phyloP scores from a whole-genome alignment of 208 protist species.

The Lotmaria passim region DNA sequence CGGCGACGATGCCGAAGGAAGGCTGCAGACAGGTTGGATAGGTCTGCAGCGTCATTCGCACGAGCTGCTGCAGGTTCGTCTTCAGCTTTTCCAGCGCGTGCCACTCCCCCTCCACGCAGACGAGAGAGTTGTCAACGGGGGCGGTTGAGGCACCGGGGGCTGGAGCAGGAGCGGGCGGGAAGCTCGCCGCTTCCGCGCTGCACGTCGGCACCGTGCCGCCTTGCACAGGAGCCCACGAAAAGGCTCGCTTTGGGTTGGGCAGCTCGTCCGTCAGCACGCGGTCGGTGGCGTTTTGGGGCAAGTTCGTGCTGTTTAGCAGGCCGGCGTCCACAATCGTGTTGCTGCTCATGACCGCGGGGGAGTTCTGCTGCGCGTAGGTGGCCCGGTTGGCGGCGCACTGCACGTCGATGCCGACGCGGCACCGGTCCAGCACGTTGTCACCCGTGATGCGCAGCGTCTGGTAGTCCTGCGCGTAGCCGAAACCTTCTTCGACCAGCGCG shows the following conservation, averaged over 20 bases:
- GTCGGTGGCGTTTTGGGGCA: conserved; percentile 5
- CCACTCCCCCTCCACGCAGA: conserved; percentile 33
- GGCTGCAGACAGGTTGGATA: conserved; percentile 52
- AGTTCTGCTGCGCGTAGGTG: conserved; percentile 23
- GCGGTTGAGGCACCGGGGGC: background rate
- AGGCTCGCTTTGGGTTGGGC: conserved; percentile 42
- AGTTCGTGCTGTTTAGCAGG: background rate
- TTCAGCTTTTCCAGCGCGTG: conserved; percentile 18
- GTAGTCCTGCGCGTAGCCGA: conserved; percentile 31
- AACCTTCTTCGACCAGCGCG: conserved; percentile 55
- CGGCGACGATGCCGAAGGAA: conserved; percentile 34
- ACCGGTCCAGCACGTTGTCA: conserved; percentile 86
- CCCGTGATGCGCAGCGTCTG: conserved; percentile 67
- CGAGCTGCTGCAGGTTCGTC: conserved; percentile 26
- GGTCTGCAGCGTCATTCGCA: conserved; percentile 36
- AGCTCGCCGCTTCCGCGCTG: conserved; percentile 14
- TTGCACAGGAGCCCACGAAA: conserved; percentile 44
- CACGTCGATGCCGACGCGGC: conserved; percentile 82
- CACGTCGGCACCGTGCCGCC: conserved; percentile 10
- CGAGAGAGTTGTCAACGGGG: background rate
- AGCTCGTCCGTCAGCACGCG: conserved; percentile 43
- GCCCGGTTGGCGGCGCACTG: conserved; percentile 40
- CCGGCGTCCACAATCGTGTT: background rate
- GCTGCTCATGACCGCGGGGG: background rate
- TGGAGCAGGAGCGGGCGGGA: background rate